phyloP scores from a whole-genome alignment of 2,329 filamentous ascomycete genomes.

The Fusarium sp. region DNA sequence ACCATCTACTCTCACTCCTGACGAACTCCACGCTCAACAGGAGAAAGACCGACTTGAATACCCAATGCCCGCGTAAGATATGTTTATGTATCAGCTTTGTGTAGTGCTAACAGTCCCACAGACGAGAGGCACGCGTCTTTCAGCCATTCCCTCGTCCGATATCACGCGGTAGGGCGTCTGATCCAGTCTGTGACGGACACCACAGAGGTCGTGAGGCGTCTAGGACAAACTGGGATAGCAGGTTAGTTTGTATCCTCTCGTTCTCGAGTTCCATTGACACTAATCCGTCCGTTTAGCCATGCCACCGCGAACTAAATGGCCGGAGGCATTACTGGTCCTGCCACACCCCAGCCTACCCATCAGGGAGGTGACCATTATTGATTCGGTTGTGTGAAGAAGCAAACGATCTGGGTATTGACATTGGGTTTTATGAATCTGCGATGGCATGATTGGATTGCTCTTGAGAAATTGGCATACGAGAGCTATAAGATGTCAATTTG shows the following conservation, averaged over 20 bases:
- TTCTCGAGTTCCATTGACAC: neutral
- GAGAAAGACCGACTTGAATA: neutral
- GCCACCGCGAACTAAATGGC: neutral
- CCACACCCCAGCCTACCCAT: constrained; percentile 26
- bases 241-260: neutral
- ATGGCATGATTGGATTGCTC: neutral
- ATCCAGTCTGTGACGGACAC: neutral
- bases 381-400: constrained; percentile 3
- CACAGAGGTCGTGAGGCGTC: constrained; percentile 21
- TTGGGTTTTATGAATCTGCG: neutral
- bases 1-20: neutral
- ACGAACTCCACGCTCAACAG: neutral
- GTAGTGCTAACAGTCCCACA: neutral
- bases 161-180: neutral
- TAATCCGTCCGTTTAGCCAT: constrained; percentile 1
- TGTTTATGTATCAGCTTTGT: neutral
- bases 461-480: neutral
- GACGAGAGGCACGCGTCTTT: neutral
- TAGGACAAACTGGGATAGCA: constrained; percentile 15
- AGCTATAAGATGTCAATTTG: neutral
- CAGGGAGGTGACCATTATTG: constrained; percentile 31
- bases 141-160: neutral
- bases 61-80: neutral
- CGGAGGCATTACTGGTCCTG: constrained; percentile 1
- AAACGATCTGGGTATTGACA: neutral